Percentiles rank a stretch among this genome's conserved stretches.
Evolutionary conservation across 1,284 basidiomycete species (phyloP).

Genomic region (Afroboletus lepidellus): DNA sequence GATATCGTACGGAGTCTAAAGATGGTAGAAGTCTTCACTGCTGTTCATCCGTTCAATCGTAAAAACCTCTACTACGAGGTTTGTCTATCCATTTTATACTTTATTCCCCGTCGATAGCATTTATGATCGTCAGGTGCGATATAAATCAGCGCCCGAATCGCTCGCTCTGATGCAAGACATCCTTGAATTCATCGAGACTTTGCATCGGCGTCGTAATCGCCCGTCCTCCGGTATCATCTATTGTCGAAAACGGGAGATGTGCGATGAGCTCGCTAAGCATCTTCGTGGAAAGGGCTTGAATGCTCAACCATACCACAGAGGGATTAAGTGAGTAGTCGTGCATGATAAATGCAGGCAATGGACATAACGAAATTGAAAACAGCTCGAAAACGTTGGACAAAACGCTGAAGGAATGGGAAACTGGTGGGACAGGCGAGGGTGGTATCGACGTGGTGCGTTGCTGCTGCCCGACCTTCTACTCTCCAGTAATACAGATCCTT

Average conservation of each 20-base stretch:
- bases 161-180: not conserved
- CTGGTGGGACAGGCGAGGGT: conserved; percentile 46
- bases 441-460: conserved; percentile 59
- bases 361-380: not conserved
- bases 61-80: conserved; percentile 82
- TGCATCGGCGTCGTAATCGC: conserved; percentile 51
- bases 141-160: conserved; percentile 24
- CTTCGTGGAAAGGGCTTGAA: conserved; percentile 65
- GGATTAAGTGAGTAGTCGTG: conserved; percentile 44
- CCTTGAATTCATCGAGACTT: not conserved
- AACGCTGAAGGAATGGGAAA: conserved; percentile 65
- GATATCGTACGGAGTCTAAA: conserved; percentile 70
- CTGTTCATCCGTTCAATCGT: conserved; percentile 79
- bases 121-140: conserved; percentile 54
- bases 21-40: conserved; percentile 59
- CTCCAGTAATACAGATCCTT: conserved; percentile 7
- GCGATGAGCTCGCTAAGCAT: conserved; percentile 64
- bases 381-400: conserved; percentile 53
- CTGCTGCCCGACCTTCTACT: not conserved
- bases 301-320: conserved; percentile 75
- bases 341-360: not conserved
- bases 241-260: conserved; percentile 65
- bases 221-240: conserved; percentile 81
- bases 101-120: not conserved
- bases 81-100: not conserved